Evolutionary conservation across 108 stramenopile species (phyloP).

Genomic region (Conticribra weissflogii): DNA sequence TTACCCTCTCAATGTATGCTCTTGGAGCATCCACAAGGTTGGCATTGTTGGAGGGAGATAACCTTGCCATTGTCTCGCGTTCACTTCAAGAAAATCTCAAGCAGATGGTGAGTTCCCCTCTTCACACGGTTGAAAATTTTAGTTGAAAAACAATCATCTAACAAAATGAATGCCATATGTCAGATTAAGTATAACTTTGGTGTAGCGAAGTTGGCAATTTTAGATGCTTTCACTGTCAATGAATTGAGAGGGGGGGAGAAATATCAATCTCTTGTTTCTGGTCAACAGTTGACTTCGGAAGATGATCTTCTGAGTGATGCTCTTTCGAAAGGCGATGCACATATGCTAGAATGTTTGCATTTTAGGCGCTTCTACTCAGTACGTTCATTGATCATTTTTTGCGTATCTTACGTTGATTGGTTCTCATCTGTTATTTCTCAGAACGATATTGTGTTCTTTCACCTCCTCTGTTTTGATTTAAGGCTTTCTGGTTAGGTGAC

Average conservation of each 20-base stretch:
- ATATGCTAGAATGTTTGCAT: too few species aligned
- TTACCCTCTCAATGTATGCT: conserved; percentile 16
- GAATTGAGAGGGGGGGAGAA: conserved; percentile 2
- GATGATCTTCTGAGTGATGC: too few species aligned
- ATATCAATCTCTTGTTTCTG: not conserved
- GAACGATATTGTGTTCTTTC: too few species aligned
- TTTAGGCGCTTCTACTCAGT: too few species aligned
- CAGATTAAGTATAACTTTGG: not conserved
- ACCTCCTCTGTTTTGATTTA: too few species aligned
- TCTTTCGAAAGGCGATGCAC: too few species aligned
- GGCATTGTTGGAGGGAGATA: conserved; percentile 13
- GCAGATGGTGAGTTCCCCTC: conserved; percentile 5
- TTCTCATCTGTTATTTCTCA: too few species aligned
- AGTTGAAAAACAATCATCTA: not conserved
- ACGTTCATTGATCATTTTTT: too few species aligned
- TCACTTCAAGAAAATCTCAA: not conserved
- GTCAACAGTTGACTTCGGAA: not conserved
- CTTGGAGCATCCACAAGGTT: not conserved
- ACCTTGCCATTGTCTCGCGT: not conserved
- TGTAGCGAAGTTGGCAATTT: not conserved
- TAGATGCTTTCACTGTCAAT: not conserved
- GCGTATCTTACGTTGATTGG: too few species aligned
- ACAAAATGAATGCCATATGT: not conserved
- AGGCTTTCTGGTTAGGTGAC: too few species aligned
- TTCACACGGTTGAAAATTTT: too few species aligned